These are phyloP conservation scores for Ambrosia artemisiifolia DNA, from an alignment of 129 eudicot genomes.

Conservation along the genomic window DNA sequence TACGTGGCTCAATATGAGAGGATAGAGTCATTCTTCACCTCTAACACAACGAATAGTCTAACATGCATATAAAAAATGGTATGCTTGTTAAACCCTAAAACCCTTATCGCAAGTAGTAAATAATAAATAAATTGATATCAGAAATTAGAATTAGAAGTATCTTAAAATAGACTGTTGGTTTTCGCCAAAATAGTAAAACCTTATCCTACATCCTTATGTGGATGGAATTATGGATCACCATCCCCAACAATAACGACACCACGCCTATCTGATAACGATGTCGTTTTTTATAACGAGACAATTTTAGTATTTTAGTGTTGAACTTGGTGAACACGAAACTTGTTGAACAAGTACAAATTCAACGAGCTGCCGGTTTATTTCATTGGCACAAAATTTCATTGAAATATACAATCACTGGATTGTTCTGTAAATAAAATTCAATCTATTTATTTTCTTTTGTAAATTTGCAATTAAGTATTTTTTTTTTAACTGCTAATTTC, in stretches of 20 bases:
- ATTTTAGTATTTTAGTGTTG: background rate
- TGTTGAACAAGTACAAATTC: background rate
- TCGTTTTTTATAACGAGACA: background rate
- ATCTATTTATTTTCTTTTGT: background rate
- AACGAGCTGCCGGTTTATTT: background rate
- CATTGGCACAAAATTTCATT: too few species aligned
- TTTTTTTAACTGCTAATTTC: too few species aligned
- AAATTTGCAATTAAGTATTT: background rate
- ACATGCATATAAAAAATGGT: too few species aligned
- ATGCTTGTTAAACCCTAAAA: too few species aligned
- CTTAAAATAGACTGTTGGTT: background rate
- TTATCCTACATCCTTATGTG: background rate
- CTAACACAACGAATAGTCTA: too few species aligned
- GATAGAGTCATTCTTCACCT: too few species aligned
- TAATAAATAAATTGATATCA: too few species aligned
- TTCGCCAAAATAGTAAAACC: background rate
- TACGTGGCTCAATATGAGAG: too few species aligned
- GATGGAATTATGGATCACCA: background rate
- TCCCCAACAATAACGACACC: background rate
- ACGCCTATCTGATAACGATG: background rate
- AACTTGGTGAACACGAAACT: conserved; percentile 14
- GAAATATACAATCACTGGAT: background rate
- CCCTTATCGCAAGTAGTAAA: too few species aligned
- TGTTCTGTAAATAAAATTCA: background rate
- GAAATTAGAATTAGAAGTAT: too few species aligned